Conservation (phyloP, 73 alveolate genomes). For the Paramecium biaurelia region DNA sequence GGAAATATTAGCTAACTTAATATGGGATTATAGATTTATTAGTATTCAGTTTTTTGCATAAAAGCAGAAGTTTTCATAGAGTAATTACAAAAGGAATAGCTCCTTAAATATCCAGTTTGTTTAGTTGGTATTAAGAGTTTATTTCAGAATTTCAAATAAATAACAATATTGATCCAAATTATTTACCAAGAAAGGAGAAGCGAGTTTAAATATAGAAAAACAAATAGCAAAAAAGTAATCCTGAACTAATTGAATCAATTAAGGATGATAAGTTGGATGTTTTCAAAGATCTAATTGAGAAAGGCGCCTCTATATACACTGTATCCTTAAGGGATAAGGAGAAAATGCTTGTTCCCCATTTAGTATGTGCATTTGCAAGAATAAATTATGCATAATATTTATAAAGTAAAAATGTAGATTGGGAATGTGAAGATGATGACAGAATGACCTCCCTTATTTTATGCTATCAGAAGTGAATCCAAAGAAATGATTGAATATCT, state of each 20-base stretch:
- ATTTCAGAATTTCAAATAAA: neutral
- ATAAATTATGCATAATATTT: constrained; percentile 25
- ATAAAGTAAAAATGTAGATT: neutral
- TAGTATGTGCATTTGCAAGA: constrained; percentile 26
- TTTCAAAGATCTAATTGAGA: neutral
- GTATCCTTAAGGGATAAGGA: neutral
- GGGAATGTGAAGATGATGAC: constrained; percentile 61
- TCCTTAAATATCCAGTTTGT: neutral
- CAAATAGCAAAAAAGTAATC: neutral
- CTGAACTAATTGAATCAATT: neutral
- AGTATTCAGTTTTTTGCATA: neutral
- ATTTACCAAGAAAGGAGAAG: constrained; percentile 26
- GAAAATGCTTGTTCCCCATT: constrained; percentile 14
- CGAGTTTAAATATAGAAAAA: neutral
- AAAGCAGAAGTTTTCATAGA: constrained; percentile 49
- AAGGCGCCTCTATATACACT: neutral
- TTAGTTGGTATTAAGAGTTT: constrained; percentile 15
- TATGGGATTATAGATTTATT: constrained; percentile 16
- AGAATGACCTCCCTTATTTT: constrained; percentile 62
- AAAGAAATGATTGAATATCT: constrained; percentile 35
- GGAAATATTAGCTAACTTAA: neutral
- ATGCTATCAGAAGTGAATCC: constrained; percentile 40
- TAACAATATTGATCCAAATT: neutral
- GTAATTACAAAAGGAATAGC: constrained; percentile 11
- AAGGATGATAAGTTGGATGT: neutral